These are phyloP conservation scores for Saraca asoca DNA, from an alignment of 331 rosid species.

Conservation along the genomic window DNA sequence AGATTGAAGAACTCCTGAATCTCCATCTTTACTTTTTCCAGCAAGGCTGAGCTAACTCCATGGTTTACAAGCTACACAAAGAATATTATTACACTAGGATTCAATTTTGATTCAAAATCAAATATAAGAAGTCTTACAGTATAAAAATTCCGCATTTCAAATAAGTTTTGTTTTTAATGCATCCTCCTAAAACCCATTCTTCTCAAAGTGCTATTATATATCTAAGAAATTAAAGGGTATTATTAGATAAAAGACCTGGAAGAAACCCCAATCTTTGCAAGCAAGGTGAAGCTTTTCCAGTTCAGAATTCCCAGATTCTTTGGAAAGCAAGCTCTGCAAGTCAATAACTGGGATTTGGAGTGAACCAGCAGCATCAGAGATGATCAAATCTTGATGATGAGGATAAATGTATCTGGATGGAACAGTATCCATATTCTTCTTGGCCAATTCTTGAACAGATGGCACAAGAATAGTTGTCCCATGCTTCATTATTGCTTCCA, in stretches of 20 bases:
- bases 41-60: slow-evolving; percentile 13
- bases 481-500: no score
- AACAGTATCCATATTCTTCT: neutral
- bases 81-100: neutral
- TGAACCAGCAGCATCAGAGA: neutral
- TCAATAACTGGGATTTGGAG: slow-evolving; percentile 40
- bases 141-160: no score
- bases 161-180: neutral
- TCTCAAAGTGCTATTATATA: neutral
- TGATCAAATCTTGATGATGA: neutral
- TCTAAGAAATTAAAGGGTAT: neutral
- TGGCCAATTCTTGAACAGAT: slow-evolving; percentile 38
- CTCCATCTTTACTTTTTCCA: slow-evolving; percentile 30
- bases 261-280: slow-evolving; percentile 46
- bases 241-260: slow-evolving; percentile 27
- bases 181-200: neutral
- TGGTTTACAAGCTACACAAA: slow-evolving; percentile 29
- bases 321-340: slow-evolving; percentile 22
- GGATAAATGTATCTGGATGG: slow-evolving; percentile 40
- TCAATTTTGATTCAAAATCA: neutral
- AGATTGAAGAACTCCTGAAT: slow-evolving; percentile 33
- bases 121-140: no score
- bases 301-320: slow-evolving; percentile 27
- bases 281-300: slow-evolving; percentile 40
- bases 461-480: neutral